Percentiles rank a stretch among this genome's conserved stretches.
These are phyloP conservation scores for Aspergillus sp. DNA, from an alignment of 2,329 filamentous ascomycete genomes.

Conservation along the genomic window DNA sequence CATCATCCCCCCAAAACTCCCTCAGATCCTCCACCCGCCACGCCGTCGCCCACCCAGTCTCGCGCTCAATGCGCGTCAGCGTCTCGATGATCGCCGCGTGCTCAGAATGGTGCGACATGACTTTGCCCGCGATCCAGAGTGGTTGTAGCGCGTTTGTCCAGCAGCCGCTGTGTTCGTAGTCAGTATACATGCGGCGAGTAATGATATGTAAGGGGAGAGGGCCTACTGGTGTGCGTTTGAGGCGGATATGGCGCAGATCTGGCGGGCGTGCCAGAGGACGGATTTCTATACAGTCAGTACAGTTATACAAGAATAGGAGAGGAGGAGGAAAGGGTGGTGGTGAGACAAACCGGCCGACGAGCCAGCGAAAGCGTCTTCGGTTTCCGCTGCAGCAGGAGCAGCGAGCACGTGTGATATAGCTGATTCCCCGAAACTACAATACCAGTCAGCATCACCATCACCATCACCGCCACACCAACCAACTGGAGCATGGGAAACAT, in stretches of 20 bases:
- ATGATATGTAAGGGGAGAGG: neutral
- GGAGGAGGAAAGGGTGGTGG: neutral
- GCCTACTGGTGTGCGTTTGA: slow-evolving; percentile 49
- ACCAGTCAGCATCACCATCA: too few relatives aligned
- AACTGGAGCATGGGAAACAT: slow-evolving; percentile 5
- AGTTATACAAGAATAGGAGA: neutral
- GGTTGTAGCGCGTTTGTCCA: slow-evolving; percentile 54
- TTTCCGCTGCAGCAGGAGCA: slow-evolving; percentile 38
- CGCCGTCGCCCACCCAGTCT: slow-evolving; percentile 58
- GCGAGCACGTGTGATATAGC: slow-evolving; percentile 37
- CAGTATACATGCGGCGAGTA: neutral
- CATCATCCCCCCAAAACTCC: slow-evolving; percentile 55
- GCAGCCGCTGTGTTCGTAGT: slow-evolving; percentile 33
- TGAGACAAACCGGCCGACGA: slow-evolving; percentile 30
- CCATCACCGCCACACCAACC: too few relatives aligned
- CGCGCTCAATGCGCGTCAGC: slow-evolving; percentile 55
- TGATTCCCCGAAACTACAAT: slow-evolving; percentile 40
- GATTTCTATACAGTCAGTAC: slow-evolving; percentile 35
- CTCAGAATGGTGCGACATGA: slow-evolving; percentile 51
- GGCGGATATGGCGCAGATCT: slow-evolving; percentile 52
- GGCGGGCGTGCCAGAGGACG: slow-evolving; percentile 53
- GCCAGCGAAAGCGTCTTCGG: slow-evolving; percentile 30
- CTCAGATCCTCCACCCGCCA: slow-evolving; percentile 59
- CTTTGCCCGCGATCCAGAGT: slow-evolving; percentile 54
- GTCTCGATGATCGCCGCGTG: slow-evolving; percentile 54